Evolutionary conservation across 805 yeast species (phyloP).

Genomic region (Kuraishia ogatae): DNA sequence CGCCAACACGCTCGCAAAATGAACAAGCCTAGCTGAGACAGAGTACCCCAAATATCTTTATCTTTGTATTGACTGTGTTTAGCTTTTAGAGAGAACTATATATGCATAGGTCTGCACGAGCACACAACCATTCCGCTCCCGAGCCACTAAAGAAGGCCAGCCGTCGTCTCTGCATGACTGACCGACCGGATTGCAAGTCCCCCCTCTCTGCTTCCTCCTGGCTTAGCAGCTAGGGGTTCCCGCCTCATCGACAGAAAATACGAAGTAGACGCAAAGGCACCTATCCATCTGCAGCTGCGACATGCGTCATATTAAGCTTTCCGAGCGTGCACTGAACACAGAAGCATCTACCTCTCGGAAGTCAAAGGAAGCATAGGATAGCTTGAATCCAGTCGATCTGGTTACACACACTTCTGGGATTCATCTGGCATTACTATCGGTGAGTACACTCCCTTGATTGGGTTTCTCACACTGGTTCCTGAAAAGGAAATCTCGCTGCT

Average conservation of each 20-base stretch:
- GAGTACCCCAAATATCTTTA: too few species aligned
- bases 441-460: not conserved
- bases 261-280: not conserved
- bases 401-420: not conserved
- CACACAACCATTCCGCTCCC: too few species aligned
- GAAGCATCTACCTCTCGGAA: not conserved
- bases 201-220: not conserved
- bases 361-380: too few species aligned
- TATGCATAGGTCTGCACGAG: too few species aligned
- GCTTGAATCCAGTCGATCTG: not conserved
- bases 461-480: not conserved
- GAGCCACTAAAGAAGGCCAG: not conserved
- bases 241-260: not conserved
- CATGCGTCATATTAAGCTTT: not conserved
- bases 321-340: not conserved
- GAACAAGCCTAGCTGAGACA: too few species aligned
- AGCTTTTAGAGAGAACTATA: too few species aligned
- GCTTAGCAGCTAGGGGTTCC: not conserved
- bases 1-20: too few species aligned
- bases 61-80: too few species aligned
- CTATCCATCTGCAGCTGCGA: not conserved
- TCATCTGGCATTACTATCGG: too few species aligned
- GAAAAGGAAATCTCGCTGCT: not conserved
- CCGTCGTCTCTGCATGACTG: not conserved
- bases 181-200: not conserved